phyloP scores from a whole-genome alignment of 108 stramenopile genomes.

The Asterionellopsis glacialis region DNA sequence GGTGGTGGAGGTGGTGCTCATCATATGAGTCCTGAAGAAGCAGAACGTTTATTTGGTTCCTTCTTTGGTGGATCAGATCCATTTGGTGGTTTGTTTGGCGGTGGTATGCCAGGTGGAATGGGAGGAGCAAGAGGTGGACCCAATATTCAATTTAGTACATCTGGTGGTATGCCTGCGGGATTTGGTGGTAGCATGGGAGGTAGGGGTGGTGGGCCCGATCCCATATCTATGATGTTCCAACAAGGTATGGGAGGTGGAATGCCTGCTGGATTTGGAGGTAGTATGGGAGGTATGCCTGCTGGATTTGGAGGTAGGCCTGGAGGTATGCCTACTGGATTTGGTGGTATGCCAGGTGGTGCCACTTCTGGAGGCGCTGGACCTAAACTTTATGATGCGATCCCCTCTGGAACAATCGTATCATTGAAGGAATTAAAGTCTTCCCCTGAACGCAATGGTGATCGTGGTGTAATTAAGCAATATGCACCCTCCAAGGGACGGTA shows the following conservation, averaged over 20 bases:
- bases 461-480: conserved; percentile 68
- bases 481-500: conserved; percentile 62
- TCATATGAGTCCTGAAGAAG: conserved; percentile 82
- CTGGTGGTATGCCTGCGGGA: conserved; percentile 37
- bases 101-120: conserved; percentile 44
- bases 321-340: conserved; percentile 23
- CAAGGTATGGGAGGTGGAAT: conserved; percentile 42
- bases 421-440: conserved; percentile 66
- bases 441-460: conserved; percentile 76
- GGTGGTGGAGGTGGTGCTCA: conserved; percentile 44
- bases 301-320: conserved; percentile 19
- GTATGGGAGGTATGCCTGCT: conserved; percentile 9
- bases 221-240: conserved; percentile 31
- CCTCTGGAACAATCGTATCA: conserved; percentile 74
- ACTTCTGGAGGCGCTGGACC: background rate
- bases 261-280: background rate
- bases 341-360: conserved; percentile 25
- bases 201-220: conserved; percentile 25
- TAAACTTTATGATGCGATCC: conserved; percentile 74
- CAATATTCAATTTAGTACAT: conserved; percentile 18
- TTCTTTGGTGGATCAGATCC: conserved; percentile 84
- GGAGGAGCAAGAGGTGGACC: conserved; percentile 7
- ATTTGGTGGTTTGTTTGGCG: conserved; percentile 72
- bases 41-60: conserved; percentile 62
- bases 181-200: conserved; percentile 17